These are phyloP conservation scores for Populus alba DNA, from an alignment of 345 rosid species.

Conservation along the genomic window DNA sequence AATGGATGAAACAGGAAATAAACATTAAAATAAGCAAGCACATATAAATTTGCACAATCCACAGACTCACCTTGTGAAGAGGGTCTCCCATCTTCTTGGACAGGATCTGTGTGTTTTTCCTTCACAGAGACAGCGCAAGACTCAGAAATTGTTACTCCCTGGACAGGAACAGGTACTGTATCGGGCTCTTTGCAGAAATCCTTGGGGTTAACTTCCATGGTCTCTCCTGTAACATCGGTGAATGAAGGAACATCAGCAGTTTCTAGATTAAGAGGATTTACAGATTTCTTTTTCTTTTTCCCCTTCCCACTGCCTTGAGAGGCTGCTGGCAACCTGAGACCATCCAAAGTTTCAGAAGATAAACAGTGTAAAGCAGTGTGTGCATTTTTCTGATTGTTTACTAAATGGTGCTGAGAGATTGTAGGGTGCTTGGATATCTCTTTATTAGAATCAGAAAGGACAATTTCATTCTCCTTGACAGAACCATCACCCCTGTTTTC, in stretches of 20 bases:
- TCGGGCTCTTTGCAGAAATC: slow-evolving; percentile 24
- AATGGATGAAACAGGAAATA: neutral
- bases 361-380: slow-evolving; percentile 17
- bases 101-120: slow-evolving; percentile 24
- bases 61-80: slow-evolving; percentile 25
- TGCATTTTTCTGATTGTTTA: slow-evolving; percentile 10
- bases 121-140: slow-evolving; percentile 17
- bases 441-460: slow-evolving; percentile 11
- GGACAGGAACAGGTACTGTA: slow-evolving; percentile 10
- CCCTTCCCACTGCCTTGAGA: slow-evolving; percentile 15
- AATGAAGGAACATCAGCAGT: slow-evolving; percentile 16
- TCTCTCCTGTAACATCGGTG: slow-evolving; percentile 12
- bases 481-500: slow-evolving; percentile 17
- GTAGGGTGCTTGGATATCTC: slow-evolving; percentile 6
- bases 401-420: slow-evolving; percentile 15
- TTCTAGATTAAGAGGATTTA: slow-evolving; percentile 21
- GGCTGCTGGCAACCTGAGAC: neutral
- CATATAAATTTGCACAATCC: neutral
- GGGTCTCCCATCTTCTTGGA: slow-evolving; percentile 18
- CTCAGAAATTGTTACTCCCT: slow-evolving; percentile 19
- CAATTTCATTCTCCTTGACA: neutral
- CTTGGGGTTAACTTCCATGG: slow-evolving; percentile 6
- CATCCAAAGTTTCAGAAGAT: slow-evolving; percentile 15
- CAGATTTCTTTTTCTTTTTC: slow-evolving; percentile 34
- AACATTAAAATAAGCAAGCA: neutral